These are phyloP conservation scores for Phytophthora aleatoria DNA, from an alignment of 352 stramenopile genomes.

Conservation along the genomic window DNA sequence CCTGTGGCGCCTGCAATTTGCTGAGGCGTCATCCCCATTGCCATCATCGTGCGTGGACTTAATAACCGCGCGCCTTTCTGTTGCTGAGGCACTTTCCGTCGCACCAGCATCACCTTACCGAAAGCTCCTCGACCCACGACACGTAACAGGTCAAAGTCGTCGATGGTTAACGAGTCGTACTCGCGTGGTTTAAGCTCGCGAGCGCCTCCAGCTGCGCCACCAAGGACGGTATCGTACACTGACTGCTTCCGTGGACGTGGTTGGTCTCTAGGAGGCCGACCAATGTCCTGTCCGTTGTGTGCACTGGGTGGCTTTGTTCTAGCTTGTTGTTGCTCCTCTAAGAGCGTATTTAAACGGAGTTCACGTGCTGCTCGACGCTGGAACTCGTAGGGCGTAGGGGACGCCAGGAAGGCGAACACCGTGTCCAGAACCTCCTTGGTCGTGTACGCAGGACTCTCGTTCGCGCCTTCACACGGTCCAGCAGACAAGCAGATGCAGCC, in stretches of 20 bases:
- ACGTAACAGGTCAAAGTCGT: slow-evolving; percentile 97
- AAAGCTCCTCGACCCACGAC: slow-evolving; percentile 98
- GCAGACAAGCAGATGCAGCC: slow-evolving; percentile 83
- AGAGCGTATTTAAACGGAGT: slow-evolving; percentile 53
- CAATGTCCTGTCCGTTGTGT: slow-evolving; percentile 4
- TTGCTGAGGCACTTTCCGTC: slow-evolving; percentile 52
- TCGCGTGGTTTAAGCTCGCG: slow-evolving; percentile 39
- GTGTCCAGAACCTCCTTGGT: slow-evolving; percentile 74
- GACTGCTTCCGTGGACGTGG: slow-evolving; percentile 22
- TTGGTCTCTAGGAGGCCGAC: slow-evolving; percentile 20
- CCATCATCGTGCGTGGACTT: slow-evolving; percentile 43
- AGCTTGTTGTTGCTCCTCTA: slow-evolving; percentile 40
- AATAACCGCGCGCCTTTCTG: slow-evolving; percentile 40
- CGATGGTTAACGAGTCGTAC: slow-evolving; percentile 75
- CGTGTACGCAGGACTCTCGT: slow-evolving; percentile 69
- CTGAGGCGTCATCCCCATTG: slow-evolving; percentile 44
- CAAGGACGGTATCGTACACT: slow-evolving; percentile 30
- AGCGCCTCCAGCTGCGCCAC: slow-evolving; percentile 22
- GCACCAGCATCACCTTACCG: slow-evolving; percentile 93
- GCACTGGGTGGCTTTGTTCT: slow-evolving; percentile 4
- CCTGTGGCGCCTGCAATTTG: slow-evolving; percentile 37
- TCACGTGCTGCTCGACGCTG: slow-evolving; percentile 59
- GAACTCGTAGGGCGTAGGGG: slow-evolving; percentile 81
- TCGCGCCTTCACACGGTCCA: slow-evolving; percentile 54
- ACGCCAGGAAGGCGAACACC: slow-evolving; percentile 83